phyloP scores from a whole-genome alignment of 1,139 yeast genomes.

The Magnusiomyces paraingens region DNA sequence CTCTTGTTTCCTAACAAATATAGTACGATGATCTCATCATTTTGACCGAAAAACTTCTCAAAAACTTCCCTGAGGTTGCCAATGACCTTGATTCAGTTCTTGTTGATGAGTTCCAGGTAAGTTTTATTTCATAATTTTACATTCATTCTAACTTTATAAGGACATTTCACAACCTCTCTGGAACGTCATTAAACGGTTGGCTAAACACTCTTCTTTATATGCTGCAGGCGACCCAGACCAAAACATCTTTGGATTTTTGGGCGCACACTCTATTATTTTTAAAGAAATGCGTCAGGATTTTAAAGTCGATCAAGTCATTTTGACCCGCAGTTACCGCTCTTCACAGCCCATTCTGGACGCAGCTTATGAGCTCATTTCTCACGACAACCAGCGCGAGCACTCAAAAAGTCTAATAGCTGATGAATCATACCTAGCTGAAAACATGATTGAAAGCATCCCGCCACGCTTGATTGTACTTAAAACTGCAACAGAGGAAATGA shows the following conservation, averaged over 20 bases:
- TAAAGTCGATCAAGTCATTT: constrained; percentile 37
- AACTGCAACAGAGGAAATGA: constrained; percentile 1
- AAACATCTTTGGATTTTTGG: constrained; percentile 86
- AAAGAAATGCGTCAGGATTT: constrained; percentile 48
- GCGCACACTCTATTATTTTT: constrained; percentile 50
- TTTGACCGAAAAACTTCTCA: constrained; percentile 46
- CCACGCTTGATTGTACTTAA: constrained; percentile 8
- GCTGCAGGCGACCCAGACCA: constrained; percentile 96
- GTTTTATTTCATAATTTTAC: constrained; percentile 27
- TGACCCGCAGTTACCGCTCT: constrained; percentile 76
- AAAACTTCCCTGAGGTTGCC: constrained; percentile 41
- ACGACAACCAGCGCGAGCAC: constrained; percentile 35
- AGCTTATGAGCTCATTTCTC: constrained; percentile 62
- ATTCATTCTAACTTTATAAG: background rate
- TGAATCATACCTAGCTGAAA: background rate
- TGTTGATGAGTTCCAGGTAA: constrained; percentile 94
- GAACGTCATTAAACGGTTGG: constrained; percentile 6
- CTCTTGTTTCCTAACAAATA: constrained; percentile 9
- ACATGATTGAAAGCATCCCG: background rate
- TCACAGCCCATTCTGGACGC: constrained; percentile 56
- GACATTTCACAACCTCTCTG: constrained; percentile 12
- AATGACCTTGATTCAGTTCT: constrained; percentile 58
- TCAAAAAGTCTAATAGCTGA: background rate
- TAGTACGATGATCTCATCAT: constrained; percentile 63
- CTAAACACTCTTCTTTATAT: constrained; percentile 8